Percentiles rank a stretch among this genome's conserved stretches.
phyloP scores from a whole-genome alignment of 202 grass and related monocot genomes.

The Zizania palustris region DNA sequence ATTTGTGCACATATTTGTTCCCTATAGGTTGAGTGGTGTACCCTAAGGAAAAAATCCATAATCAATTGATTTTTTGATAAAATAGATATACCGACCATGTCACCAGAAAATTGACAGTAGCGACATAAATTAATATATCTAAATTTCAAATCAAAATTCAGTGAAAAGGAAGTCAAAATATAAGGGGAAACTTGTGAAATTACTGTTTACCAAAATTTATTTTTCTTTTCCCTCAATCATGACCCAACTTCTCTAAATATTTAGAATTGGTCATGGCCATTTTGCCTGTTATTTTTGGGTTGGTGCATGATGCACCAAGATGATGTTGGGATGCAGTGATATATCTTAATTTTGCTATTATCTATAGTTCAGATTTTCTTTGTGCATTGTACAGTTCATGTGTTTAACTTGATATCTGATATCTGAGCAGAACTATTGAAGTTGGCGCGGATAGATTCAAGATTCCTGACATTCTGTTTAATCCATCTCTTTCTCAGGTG shows the following conservation, averaged over 20 bases:
- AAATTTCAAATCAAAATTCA: constrained; percentile 18
- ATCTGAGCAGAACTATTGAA: constrained; percentile 90
- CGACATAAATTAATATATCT: neutral
- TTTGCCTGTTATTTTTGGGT: constrained; percentile 30
- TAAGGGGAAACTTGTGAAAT: neutral
- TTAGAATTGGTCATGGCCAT: neutral
- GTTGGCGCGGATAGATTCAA: constrained; percentile 99
- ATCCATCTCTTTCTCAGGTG: constrained; percentile 93
- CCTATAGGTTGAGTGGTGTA: constrained; percentile 7
- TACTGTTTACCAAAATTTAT: constrained; percentile 6
- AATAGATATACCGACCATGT: neutral
- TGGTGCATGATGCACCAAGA: constrained; percentile 13
- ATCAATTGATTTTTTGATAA: constrained; percentile 24
- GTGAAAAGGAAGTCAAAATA: constrained; percentile 13
- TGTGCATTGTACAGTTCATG: neutral
- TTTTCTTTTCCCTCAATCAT: neutral
- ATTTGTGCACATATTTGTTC: constrained; percentile 32
- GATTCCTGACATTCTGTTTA: constrained; percentile 96
- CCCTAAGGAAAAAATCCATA: constrained; percentile 10
- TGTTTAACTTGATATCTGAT: constrained; percentile 2
- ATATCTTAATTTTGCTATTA: constrained; percentile 32
- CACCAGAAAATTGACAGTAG: neutral
- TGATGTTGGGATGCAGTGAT: constrained; percentile 14
- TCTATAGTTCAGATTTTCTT: constrained; percentile 37
- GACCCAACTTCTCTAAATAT: neutral